A percentile compares a stretch with the other conserved stretches of the same genome.
Evolutionary conservation across 768 basidiomycete genomes (phyloP).

Genomic region (Mycena epipterygia): DNA sequence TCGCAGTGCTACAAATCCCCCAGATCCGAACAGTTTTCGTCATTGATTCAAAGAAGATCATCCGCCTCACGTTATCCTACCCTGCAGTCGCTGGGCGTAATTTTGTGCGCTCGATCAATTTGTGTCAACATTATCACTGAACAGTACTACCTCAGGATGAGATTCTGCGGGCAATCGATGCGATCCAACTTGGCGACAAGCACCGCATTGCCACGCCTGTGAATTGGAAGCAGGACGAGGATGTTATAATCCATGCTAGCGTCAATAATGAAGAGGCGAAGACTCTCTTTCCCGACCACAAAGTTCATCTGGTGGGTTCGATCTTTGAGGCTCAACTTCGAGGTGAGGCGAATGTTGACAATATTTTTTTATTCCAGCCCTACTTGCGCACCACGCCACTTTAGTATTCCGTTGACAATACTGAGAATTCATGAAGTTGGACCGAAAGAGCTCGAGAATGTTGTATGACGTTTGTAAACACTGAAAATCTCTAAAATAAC

Average conservation of each 20-base stretch:
- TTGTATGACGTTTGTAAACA: too few relatives aligned
- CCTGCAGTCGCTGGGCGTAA: conserved; percentile 97
- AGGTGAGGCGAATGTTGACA: too few relatives aligned
- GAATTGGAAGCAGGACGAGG: conserved; percentile 95
- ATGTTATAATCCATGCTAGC: conserved; percentile 92
- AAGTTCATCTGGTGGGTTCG: conserved; percentile 77
- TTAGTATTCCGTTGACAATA: too few relatives aligned
- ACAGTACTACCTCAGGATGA: conserved; percentile 60
- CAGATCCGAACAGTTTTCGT: conserved; percentile 97
- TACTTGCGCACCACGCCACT: conserved; percentile 88
- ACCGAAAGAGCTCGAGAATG: too few relatives aligned
- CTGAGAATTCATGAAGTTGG: too few relatives aligned
- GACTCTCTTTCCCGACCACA: conserved; percentile 88
- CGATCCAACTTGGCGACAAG: conserved; percentile 93
- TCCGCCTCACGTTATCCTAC: conserved; percentile 91
- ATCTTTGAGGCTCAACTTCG: conserved; percentile 2
- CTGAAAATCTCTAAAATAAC: too few relatives aligned
- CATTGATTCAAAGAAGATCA: conserved; percentile 96
- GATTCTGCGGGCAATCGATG: conserved; percentile 84
- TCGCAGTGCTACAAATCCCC: background rate
- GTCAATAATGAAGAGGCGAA: conserved; percentile 92
- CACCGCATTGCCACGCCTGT: conserved; percentile 90
- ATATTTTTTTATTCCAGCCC: conserved; percentile 66
- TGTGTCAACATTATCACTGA: background rate
- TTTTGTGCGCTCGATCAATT: conserved; percentile 58